Percentiles rank a stretch among this genome's conserved stretches.
Conservation (phyloP, 1,284 basidiomycete genomes). For the Austropuccinia psidii region DNA sequence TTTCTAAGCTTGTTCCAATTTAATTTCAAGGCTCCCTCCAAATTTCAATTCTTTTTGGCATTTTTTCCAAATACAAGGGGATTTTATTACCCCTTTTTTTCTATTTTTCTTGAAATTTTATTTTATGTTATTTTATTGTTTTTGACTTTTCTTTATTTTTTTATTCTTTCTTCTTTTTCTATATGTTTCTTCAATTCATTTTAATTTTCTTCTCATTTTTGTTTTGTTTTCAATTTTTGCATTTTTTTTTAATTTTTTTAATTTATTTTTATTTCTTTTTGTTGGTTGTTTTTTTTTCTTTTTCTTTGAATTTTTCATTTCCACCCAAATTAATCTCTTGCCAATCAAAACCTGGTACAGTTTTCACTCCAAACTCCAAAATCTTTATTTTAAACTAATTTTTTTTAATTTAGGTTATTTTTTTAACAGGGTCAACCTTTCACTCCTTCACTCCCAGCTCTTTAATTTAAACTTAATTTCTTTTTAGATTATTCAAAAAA, state of each 20-base stretch:
- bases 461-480: not conserved
- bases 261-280: not conserved
- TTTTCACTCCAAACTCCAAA: not conserved
- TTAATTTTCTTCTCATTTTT: not conserved
- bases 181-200: not conserved
- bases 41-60: too few relatives aligned
- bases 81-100: not conserved
- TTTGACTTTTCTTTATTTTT: too few relatives aligned
- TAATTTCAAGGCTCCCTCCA: not conserved
- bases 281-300: not conserved
- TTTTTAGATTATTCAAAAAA: not conserved
- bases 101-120: not conserved
- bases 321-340: not conserved
- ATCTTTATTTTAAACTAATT: not conserved
- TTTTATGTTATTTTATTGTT: too few relatives aligned
- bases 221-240: not conserved
- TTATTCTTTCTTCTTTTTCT: not conserved
- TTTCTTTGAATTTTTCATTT: not conserved
- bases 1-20: too few relatives aligned
- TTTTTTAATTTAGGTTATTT: not conserved
- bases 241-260: not conserved
- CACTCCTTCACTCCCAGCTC: not conserved
- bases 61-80: too few relatives aligned
- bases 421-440: not conserved
- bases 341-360: too few relatives aligned